Evolutionary conservation across 495 filamentous ascomycete genomes (phyloP), one percentile per base, ranked within the genome.

Genomic region (Neurospora tetrasperma): DNA sequence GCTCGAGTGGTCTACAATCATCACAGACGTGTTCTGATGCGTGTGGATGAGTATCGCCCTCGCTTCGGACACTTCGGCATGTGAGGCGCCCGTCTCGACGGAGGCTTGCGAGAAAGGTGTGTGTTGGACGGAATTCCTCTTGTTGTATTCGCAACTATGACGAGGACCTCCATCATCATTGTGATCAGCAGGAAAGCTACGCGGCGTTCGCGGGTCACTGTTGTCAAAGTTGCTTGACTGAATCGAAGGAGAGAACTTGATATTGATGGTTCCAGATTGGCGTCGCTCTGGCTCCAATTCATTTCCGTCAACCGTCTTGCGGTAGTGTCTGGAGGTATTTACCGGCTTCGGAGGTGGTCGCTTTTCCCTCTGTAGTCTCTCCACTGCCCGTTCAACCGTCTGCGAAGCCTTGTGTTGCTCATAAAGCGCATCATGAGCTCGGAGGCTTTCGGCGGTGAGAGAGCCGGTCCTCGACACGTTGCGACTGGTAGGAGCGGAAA

Each of bases 21-120:
- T 82, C 12, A 93, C 84, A 4, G 93, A 95, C 73, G 90, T 89
- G 74, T 97, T 97, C 78, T 94, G 93, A 79, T 97, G 94, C 3
- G 93, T 90, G 78, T 91, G 96, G 42, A 97, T 90, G 73, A 88
- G 90, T 66, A 97, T 89, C 20, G 92, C 92, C 73, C 89, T 90
- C 14, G 94, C 94, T 82, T 97, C 93, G 66, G 89, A 89, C 59
- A 91, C 85, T 76, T 90, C 90, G 11, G 85, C 84, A 69, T 84
- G 83, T 0, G 85, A 83, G 10, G 86, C 86, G 59, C 78, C 85
- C 71, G 86, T 88, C 71, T 86, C 86, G 46, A 89, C 86, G 0
- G 89, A 90, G 11, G 82, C 81, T 74, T 88, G 85, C 3, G 88
- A 90, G 74, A 89, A 89, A 69, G 83, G 88, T 9, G 85, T 89